Evolutionary conservation across 2,329 filamentous ascomycete species (phyloP).

Genomic region (Scleromitrula shiraiana): DNA sequence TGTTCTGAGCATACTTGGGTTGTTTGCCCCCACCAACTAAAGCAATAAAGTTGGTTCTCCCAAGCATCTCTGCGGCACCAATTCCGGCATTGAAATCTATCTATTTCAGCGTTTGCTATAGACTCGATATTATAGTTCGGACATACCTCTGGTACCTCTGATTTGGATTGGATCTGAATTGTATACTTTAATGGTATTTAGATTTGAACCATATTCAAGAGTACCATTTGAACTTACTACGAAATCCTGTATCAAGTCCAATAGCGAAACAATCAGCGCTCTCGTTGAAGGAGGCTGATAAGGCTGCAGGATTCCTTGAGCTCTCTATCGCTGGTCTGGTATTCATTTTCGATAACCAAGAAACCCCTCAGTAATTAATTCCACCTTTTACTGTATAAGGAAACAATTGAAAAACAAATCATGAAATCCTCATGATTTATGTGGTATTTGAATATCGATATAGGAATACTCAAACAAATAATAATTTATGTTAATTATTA

Average conservation of each 20-base stretch:
- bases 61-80: conserved; percentile 78
- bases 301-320: conserved; percentile 62
- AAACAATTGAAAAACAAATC: not conserved
- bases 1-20: conserved; percentile 81
- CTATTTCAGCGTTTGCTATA: conserved; percentile 13
- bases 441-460: no score
- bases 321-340: conserved; percentile 79
- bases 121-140: not conserved
- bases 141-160: conserved; percentile 51
- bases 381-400: not conserved
- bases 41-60: conserved; percentile 77
- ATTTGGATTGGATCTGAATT: conserved; percentile 64
- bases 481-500: no score
- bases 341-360: conserved; percentile 57
- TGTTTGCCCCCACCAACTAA: conserved; percentile 81
- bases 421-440: not conserved
- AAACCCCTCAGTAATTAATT: not conserved
- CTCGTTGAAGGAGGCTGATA: conserved; percentile 80
- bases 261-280: conserved; percentile 81
- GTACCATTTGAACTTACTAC: conserved; percentile 47
- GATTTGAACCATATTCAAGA: not conserved
- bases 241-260: conserved; percentile 78
- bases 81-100: conserved; percentile 75
- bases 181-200: conserved; percentile 47
- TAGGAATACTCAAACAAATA: no score